Conservation (phyloP, 176 grass and related monocot genomes). For the Musa troglodytarum region DNA sequence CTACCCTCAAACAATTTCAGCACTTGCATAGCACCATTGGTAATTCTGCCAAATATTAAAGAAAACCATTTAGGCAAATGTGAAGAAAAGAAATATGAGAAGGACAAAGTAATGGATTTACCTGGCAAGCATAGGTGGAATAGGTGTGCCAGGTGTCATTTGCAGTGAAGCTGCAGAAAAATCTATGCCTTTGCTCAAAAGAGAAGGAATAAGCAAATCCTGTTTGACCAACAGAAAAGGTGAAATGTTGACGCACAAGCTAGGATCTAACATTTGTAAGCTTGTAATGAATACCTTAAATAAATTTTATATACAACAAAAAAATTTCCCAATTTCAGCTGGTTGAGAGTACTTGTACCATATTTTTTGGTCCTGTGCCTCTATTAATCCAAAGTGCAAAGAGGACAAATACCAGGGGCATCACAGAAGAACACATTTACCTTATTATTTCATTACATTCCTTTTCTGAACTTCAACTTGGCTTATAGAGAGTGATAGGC, state of each 20-base stretch:
- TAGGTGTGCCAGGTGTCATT: constrained; percentile 85
- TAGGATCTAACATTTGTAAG: background rate
- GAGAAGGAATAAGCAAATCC: constrained; percentile 81
- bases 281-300: background rate
- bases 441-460: too few relatives aligned
- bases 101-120: constrained; percentile 21
- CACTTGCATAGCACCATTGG: constrained; percentile 60
- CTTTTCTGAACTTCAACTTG: too few relatives aligned
- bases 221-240: constrained; percentile 26
- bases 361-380: background rate
- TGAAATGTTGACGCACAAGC: background rate
- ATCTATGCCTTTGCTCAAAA: constrained; percentile 62
- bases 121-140: constrained; percentile 95
- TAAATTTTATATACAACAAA: background rate
- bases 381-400: background rate
- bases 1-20: constrained; percentile 68
- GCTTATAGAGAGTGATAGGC: too few relatives aligned
- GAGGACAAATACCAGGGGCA: background rate
- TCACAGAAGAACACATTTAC: background rate
- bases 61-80: constrained; percentile 19
- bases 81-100: constrained; percentile 1
- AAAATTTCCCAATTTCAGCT: background rate
- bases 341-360: background rate
- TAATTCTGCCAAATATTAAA: constrained; percentile 55
- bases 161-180: constrained; percentile 57